These are phyloP conservation scores for Solanum commersonii DNA, from an alignment of 257 asterid genomes.

Conservation along the genomic window DNA sequence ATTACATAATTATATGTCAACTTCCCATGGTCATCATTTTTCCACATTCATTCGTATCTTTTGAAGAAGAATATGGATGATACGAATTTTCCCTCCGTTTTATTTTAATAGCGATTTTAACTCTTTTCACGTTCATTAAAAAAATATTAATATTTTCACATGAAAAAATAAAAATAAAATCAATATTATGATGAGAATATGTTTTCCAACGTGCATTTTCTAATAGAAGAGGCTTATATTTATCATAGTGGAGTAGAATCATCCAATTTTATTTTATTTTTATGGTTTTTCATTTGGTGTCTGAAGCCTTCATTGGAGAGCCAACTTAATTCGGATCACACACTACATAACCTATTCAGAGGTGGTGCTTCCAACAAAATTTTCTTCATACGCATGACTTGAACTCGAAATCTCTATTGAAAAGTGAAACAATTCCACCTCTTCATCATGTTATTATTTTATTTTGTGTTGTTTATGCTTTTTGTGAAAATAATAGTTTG, in stretches of 20 bases:
- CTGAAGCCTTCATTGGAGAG: not conserved
- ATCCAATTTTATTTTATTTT: not conserved
- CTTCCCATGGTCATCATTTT: not conserved
- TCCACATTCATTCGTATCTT: not conserved
- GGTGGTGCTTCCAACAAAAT: not conserved
- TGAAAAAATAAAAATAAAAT: no score
- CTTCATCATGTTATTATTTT: not conserved
- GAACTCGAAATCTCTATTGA: accelerated
- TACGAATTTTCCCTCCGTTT: not conserved
- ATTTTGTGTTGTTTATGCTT: not conserved
- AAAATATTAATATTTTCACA: not conserved
- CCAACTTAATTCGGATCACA: not conserved
- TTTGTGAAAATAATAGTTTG: not conserved
- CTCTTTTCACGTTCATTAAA: not conserved
- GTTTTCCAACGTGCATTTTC: not conserved
- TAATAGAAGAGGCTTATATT: not conserved
- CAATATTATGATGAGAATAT: not conserved
- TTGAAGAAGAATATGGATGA: not conserved
- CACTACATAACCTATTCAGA: not conserved
- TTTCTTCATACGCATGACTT: not conserved
- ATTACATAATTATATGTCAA: not conserved
- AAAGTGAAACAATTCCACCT: no score
- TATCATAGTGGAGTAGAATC: not conserved
- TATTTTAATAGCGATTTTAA: not conserved
- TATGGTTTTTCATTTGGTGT: no score